Evolutionary conservation across 2,329 filamentous ascomycete genomes (phyloP).

Genomic region (Colletotrichum shisoi): DNA sequence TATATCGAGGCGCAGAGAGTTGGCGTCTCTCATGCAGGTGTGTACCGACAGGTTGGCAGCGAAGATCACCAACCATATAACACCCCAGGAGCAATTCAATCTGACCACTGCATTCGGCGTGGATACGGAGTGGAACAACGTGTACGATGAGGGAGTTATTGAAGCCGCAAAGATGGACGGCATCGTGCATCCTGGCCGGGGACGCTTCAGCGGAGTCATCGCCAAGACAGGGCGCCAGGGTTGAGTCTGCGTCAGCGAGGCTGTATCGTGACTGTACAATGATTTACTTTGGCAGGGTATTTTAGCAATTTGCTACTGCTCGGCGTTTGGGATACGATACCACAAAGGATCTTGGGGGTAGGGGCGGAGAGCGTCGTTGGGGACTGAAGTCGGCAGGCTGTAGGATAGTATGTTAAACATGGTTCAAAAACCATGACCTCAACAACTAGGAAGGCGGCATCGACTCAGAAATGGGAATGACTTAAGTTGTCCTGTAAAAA

Average conservation of each 20-base stretch:
- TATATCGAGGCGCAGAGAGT: conserved; percentile 26
- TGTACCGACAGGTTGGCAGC: conserved; percentile 50
- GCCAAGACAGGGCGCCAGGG: conserved; percentile 26
- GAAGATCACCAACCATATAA: conserved; percentile 47
- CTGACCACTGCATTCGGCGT: conserved; percentile 49
- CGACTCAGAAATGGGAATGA: not conserved
- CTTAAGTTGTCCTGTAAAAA: not conserved
- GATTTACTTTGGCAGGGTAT: not conserved
- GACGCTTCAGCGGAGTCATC: conserved; percentile 53
- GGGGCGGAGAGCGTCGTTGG: not conserved
- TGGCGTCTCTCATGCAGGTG: conserved; percentile 48
- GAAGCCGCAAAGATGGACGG: conserved; percentile 50
- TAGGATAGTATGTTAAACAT: too few relatives aligned
- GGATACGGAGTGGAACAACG: conserved; percentile 49
- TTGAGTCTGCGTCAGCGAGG: conserved; percentile 1
- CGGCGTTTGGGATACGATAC: conserved; percentile 27
- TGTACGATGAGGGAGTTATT: conserved; percentile 48
- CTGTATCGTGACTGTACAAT: not conserved
- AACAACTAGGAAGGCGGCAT: too few relatives aligned
- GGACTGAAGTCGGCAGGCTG: not conserved
- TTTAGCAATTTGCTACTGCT: not conserved
- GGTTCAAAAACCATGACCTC: not conserved
- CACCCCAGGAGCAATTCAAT: conserved; percentile 44
- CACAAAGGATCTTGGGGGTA: conserved; percentile 2
- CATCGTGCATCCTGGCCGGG: conserved; percentile 48